These are phyloP conservation scores for Helenozyma baotianmanensis DNA, from an alignment of 805 yeast genomes.

Conservation along the genomic window DNA sequence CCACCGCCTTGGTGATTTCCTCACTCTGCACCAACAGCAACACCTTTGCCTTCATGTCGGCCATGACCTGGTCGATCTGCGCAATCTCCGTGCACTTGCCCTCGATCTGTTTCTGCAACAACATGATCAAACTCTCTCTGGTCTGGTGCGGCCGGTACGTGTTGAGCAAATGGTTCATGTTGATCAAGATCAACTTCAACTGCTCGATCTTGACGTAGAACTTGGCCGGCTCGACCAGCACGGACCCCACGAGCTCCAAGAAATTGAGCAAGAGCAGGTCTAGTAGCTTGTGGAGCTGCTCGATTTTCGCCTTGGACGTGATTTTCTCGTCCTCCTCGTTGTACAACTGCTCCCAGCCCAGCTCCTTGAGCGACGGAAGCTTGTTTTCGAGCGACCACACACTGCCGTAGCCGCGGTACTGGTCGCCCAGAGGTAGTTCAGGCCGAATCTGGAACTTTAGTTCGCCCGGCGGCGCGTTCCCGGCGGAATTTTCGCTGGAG, in stretches of 20 bases:
- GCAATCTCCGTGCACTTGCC: slow-evolving; percentile 53
- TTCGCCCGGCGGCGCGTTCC: slow-evolving; percentile 33
- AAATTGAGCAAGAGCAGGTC: slow-evolving; percentile 77
- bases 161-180: slow-evolving; percentile 86
- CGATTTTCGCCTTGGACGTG: slow-evolving; percentile 46
- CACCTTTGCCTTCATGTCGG: slow-evolving; percentile 36
- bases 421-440: slow-evolving; percentile 50
- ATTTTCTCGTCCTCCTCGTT: slow-evolving; percentile 32
- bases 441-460: slow-evolving; percentile 65
- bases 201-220: slow-evolving; percentile 64
- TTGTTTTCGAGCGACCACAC: slow-evolving; percentile 81
- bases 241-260: slow-evolving; percentile 73
- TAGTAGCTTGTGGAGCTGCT: slow-evolving; percentile 74
- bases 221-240: slow-evolving; percentile 67
- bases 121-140: slow-evolving; percentile 77
- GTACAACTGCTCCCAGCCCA: slow-evolving; percentile 77
- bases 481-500: slow-evolving; percentile 1
- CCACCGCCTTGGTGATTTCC: neutral
- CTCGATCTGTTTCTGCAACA: slow-evolving; percentile 66
- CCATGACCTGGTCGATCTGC: slow-evolving; percentile 37
- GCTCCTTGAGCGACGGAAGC: slow-evolving; percentile 67
- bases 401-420: slow-evolving; percentile 85
- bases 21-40: slow-evolving; percentile 13
- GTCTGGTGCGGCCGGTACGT: slow-evolving; percentile 95
- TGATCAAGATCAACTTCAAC: slow-evolving; percentile 73